These are phyloP conservation scores for Melampsora americana DNA, from an alignment of 1,284 basidiomycete genomes.

Conservation along the genomic window DNA sequence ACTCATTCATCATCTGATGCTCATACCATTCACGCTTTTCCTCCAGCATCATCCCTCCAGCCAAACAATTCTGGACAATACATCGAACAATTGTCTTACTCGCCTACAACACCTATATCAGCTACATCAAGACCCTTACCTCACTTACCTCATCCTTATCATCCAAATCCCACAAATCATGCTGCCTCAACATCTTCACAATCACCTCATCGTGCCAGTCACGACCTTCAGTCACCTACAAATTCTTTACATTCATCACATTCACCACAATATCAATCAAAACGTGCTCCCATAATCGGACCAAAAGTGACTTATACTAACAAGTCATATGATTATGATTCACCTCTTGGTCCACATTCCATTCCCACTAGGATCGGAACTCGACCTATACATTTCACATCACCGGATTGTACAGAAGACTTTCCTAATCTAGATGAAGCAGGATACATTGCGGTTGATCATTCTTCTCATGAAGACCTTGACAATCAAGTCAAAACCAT, in stretches of 20 bases:
- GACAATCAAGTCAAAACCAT: conserved; percentile 10
- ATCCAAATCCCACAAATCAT: not conserved
- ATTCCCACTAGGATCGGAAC: conserved; percentile 27
- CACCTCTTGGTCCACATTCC: conserved; percentile 17
- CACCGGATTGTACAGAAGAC: not conserved
- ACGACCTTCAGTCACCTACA: not conserved
- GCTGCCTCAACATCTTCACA: not conserved
- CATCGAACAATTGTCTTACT: too few species aligned
- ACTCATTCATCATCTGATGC: too few species aligned
- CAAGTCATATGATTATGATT: conserved; percentile 15
- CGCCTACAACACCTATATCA: too few species aligned
- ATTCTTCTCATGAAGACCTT: not conserved
- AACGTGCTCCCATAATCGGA: not conserved
- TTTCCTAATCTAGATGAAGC: not conserved
- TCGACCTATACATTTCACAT: conserved; percentile 22
- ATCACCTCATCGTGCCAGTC: not conserved
- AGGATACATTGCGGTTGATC: not conserved
- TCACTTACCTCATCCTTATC: not conserved
- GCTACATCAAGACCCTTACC: not conserved
- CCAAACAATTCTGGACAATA: too few species aligned
- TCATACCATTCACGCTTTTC: too few species aligned
- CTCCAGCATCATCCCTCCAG: too few species aligned
- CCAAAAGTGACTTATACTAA: conserved; percentile 7
- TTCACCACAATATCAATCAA: not conserved
- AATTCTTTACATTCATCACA: conserved; percentile 1